Conservation (phyloP, 805 yeast species). For the Teunomyces gatunensis region DNA sequence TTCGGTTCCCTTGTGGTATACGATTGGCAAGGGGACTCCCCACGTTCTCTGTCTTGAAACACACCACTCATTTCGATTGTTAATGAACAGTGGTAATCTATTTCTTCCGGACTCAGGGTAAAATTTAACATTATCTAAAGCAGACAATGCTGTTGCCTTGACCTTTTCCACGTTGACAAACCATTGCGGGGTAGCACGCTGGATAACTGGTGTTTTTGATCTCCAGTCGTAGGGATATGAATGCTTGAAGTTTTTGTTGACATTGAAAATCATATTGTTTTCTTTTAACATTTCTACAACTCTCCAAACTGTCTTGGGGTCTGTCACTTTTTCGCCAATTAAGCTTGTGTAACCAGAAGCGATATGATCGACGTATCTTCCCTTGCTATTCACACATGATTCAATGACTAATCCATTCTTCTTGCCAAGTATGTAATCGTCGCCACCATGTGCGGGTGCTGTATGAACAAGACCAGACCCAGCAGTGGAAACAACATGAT, state of each 20-base stretch:
- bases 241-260: conserved; percentile 58
- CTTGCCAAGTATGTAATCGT: conserved; percentile 76
- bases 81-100: conserved; percentile 69
- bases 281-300: conserved; percentile 54
- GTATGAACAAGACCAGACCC: conserved; percentile 97
- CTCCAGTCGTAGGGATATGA: conserved; percentile 98
- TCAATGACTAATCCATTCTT: conserved; percentile 53
- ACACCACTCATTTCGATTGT: conserved; percentile 91
- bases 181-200: conserved; percentile 96
- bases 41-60: conserved; percentile 93
- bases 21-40: conserved; percentile 97
- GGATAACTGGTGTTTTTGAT: conserved; percentile 90
- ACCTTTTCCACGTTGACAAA: conserved; percentile 81
- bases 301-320: conserved; percentile 27
- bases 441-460: conserved; percentile 98
- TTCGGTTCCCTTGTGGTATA: conserved; percentile 58
- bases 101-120: conserved; percentile 70
- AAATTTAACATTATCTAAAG: conserved; percentile 65
- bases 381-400: conserved; percentile 79
- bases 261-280: conserved; percentile 45
- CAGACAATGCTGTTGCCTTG: conserved; percentile 57
- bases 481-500: conserved; percentile 72
- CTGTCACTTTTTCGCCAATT: conserved; percentile 39
- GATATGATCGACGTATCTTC: conserved; percentile 55
- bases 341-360: conserved; percentile 46